These are phyloP conservation scores for Clavispora vitiphila DNA, from an alignment of 805 yeast species.

Conservation along the genomic window DNA sequence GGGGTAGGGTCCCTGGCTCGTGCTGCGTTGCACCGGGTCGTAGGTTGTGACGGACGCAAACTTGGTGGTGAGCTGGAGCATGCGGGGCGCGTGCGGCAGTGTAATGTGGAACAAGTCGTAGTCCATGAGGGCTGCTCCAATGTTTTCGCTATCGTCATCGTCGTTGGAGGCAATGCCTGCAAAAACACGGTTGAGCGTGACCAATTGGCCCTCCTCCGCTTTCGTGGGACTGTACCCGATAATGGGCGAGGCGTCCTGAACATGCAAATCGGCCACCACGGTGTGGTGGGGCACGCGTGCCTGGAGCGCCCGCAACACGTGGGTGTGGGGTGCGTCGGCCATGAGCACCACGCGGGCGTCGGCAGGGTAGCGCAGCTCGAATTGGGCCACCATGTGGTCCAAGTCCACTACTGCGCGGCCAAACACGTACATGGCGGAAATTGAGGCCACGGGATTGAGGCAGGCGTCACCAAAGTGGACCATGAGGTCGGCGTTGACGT, in stretches of 20 bases:
- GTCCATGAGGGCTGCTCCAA: conserved; percentile 30
- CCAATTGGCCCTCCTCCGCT: neutral
- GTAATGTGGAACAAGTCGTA: conserved; percentile 67
- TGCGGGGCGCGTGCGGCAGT: conserved; percentile 70
- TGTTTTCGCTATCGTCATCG: conserved; percentile 19
- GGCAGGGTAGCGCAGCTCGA: conserved; percentile 36
- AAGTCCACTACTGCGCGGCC: conserved; percentile 60
- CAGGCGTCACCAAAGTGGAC: conserved; percentile 96
- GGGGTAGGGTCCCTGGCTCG: conserved; percentile 61
- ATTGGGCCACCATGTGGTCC: conserved; percentile 29
- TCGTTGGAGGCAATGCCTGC: conserved; percentile 17
- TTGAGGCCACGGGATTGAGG: conserved; percentile 65
- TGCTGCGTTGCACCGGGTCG: conserved; percentile 34
- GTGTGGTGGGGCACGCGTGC: conserved; percentile 25
- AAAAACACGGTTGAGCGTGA: conserved; percentile 17
- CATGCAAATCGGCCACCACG: conserved; percentile 28
- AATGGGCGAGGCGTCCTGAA: conserved; percentile 30
- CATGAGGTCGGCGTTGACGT: conserved; percentile 77
- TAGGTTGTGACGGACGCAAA: conserved; percentile 51
- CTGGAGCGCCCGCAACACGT: conserved; percentile 32
- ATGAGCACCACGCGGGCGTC: conserved; percentile 52
- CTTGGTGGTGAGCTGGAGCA: conserved; percentile 68
- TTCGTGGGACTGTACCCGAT: conserved; percentile 35
- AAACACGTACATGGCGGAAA: conserved; percentile 76
- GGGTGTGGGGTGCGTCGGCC: conserved; percentile 69